Evolutionary conservation across 106 monocot genomes (phyloP).

Genomic region (Dendrobium officinale): DNA sequence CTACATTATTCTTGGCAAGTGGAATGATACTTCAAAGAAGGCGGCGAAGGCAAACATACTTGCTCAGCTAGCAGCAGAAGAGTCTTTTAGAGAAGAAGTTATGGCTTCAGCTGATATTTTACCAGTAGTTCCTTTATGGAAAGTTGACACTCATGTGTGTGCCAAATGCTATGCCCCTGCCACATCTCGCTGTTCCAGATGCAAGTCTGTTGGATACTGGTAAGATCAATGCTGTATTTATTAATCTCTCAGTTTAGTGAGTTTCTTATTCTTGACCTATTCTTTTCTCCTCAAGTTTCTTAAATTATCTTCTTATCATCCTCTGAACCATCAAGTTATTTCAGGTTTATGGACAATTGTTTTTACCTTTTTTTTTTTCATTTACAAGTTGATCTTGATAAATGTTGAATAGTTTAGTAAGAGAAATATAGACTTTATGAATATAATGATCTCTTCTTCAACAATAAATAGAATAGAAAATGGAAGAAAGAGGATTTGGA

Average conservation of each 20-base stretch:
- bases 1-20: conserved; percentile 85
- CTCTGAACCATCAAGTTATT: background rate
- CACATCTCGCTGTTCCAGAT: conserved; percentile 86
- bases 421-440: background rate
- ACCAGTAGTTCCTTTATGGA: conserved; percentile 26
- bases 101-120: conserved; percentile 37
- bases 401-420: background rate
- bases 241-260: background rate
- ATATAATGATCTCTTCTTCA: background rate
- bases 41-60: conserved; percentile 52
- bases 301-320: background rate
- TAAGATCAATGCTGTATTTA: conserved; percentile 17
- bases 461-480: background rate
- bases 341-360: background rate
- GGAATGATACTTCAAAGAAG: conserved; percentile 70
- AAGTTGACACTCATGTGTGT: conserved; percentile 45
- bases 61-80: conserved; percentile 71
- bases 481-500: background rate
- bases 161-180: conserved; percentile 81
- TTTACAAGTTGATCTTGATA: background rate
- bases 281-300: background rate
- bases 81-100: conserved; percentile 40
- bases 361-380: background rate
- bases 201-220: conserved; percentile 98
- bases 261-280: background rate